phyloP scores from a whole-genome alignment of 1,284 basidiomycete species.

The Polyporus tsugae region DNA sequence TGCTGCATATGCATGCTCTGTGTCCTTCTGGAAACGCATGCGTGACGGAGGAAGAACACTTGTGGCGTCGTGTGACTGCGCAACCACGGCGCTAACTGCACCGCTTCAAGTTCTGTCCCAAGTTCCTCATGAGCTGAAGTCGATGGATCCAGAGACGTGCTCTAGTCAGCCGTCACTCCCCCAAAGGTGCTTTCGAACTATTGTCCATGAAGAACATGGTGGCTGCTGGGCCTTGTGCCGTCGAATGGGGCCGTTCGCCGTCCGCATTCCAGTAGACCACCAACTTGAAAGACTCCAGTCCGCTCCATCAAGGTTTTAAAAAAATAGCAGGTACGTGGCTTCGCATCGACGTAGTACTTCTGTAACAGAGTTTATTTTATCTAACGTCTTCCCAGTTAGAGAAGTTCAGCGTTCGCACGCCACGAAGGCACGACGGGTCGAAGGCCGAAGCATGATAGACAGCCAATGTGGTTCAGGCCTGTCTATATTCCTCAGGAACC shows the following conservation, averaged over 20 bases:
- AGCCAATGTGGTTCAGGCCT: not conserved
- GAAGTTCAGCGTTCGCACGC: not conserved
- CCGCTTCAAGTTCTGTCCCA: not conserved
- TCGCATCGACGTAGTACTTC: not conserved
- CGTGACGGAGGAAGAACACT: not conserved
- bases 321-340: not conserved
- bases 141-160: not conserved
- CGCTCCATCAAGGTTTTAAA: not conserved
- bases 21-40: constrained; percentile 1
- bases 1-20: constrained; percentile 23
- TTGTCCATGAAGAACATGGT: no score
- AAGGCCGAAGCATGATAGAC: not conserved
- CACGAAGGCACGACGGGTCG: not conserved
- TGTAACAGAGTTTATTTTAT: not conserved
- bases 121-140: not conserved
- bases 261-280: not conserved
- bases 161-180: not conserved
- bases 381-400: not conserved
- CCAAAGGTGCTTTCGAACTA: no score
- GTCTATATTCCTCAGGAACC: not conserved
- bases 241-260: not conserved
- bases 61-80: not conserved
- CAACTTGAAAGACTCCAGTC: not conserved
- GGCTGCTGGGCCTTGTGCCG: no score
- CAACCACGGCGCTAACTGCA: not conserved